Evolutionary conservation across 1,139 yeast species (phyloP).

Genomic region (Candida glucosophila): DNA sequence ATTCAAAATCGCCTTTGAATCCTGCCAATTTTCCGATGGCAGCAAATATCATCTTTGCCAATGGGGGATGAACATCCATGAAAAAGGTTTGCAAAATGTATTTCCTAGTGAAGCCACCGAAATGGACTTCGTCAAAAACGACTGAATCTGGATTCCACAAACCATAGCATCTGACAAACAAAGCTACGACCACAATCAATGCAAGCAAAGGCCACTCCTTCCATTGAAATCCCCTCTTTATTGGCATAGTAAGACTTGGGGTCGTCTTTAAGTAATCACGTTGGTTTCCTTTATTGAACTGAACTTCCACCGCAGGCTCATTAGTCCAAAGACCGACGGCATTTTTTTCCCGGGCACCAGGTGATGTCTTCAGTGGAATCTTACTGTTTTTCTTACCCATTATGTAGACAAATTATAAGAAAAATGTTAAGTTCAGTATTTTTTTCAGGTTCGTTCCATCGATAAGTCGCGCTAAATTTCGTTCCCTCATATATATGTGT

Average conservation of each 20-base stretch:
- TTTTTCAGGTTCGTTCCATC: too few relatives aligned
- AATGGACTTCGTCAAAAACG: conserved; percentile 35
- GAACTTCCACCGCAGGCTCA: conserved; percentile 22
- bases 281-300: conserved; percentile 15
- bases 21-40: conserved; percentile 69
- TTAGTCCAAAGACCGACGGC: too few relatives aligned
- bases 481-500: too few relatives aligned
- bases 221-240: conserved; percentile 13
- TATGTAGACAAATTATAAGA: background rate
- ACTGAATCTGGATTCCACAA: conserved; percentile 24
- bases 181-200: conserved; percentile 44
- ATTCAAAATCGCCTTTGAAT: conserved; percentile 66
- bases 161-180: conserved; percentile 31
- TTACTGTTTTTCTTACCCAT: background rate
- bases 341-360: conserved; percentile 5
- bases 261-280: conserved; percentile 23
- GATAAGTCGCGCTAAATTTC: too few relatives aligned
- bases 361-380: background rate
- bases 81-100: conserved; percentile 67
- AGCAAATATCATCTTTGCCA: conserved; percentile 83
- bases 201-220: conserved; percentile 31
- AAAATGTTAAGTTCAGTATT: background rate
- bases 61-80: conserved; percentile 94
- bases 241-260: conserved; percentile 12
- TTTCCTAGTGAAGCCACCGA: conserved; percentile 72